Evolutionary conservation across 2,329 filamentous ascomycete species (phyloP), one percentile per base, ranked within the genome.

Genomic region (Pestalotiopsis sp.): DNA sequence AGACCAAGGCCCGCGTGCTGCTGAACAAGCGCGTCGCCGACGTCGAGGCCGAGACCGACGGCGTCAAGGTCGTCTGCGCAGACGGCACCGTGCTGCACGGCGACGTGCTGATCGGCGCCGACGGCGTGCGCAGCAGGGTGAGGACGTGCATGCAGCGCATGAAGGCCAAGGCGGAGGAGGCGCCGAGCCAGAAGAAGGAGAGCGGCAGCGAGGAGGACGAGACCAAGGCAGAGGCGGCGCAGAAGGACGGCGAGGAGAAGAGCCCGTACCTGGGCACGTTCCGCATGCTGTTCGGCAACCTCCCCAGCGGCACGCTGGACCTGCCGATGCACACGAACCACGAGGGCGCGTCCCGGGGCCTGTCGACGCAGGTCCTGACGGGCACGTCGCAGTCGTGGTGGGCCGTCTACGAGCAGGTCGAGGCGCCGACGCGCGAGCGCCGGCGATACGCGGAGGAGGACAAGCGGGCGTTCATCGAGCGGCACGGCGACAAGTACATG

Each of bases 291-390:
- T 66, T 66, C 13, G 64, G 64, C 4, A 66, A 60, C 55, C 13
- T 60, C 20, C 64, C 64, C 23, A 20, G 45, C 45, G 45, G 45
- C 45, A 27, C 25, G 7, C 52, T 27, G 45, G 64, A 55, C 55
- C 55, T 66, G 17, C 64, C 36, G 17, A 25, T 17, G 13, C 13
- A 25, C 14, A 57, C 49, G 12, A 65, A 65, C 52, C 52, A 23
- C 9, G 64, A 66, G 25, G 65, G 65, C 13, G 65, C 57, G 20
- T 38, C 27, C 39, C 13, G 13, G n/a, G 65, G 65, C 20, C 27
- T 63, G n/a, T 67, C 65, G 31, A 67, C 65, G 57, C 57, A 67
- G 45, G 23, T 67, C 39, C n/a, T 67, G 38, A 61, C 57, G 31
- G 65, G 65, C 27, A 45, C 31, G 12, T 38, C 41, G 25, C 65